Conservation (phyloP, 2,329 filamentous ascomycete genomes). For the Arachnomyces sp. region DNA sequence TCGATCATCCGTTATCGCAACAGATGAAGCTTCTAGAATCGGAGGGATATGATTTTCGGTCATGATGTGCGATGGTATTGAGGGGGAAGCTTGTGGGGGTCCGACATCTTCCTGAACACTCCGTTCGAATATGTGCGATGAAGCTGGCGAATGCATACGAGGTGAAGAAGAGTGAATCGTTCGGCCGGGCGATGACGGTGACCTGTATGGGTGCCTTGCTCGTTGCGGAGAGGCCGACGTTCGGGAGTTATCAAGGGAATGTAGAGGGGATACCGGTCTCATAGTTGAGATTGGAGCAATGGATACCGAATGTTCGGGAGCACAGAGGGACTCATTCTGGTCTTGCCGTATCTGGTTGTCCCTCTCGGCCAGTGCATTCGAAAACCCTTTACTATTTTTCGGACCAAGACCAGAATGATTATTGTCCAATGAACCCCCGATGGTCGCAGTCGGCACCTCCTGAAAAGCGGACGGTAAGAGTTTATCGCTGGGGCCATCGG, state of each 20-base stretch:
- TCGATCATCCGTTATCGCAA: constrained; percentile 80
- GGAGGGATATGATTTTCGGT: constrained; percentile 92
- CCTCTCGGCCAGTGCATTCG: no score
- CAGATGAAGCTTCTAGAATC: constrained; percentile 81
- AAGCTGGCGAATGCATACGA: constrained; percentile 68
- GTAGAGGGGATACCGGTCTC: constrained; percentile 21
- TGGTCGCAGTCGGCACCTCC: not conserved
- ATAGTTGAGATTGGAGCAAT: constrained; percentile 26
- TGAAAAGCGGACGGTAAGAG: no score
- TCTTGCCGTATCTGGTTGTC: no score
- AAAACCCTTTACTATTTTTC: not conserved
- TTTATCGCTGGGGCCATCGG: no score
- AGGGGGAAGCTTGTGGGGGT: constrained; percentile 64
- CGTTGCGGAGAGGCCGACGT: constrained; percentile 35
- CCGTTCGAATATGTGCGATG: constrained; percentile 78
- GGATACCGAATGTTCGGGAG: constrained; percentile 16
- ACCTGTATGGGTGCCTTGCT: constrained; percentile 24
- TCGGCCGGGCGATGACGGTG: constrained; percentile 58
- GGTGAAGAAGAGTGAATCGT: constrained; percentile 63
- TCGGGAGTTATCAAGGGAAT: constrained; percentile 34
- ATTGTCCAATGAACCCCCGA: not conserved
- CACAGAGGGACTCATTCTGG: no score
- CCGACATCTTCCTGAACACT: constrained; percentile 75
- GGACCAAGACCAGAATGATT: not conserved
- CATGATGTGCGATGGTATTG: constrained; percentile 88